Percentiles rank a stretch among this genome's conserved stretches.
phyloP scores from a whole-genome alignment of 441 rosid species.

The Erodium moschatum region DNA sequence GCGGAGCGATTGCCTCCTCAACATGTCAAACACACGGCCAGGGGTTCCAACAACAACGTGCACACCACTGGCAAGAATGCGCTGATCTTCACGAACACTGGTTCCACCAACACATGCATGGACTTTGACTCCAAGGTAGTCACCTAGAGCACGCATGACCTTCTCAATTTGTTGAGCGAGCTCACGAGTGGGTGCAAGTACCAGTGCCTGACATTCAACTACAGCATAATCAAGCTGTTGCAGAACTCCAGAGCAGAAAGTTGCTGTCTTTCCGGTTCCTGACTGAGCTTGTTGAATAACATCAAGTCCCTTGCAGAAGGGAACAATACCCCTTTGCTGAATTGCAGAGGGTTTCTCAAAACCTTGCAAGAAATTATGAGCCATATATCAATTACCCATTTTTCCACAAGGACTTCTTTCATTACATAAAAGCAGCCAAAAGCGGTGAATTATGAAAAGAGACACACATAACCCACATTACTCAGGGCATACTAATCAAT shows the following conservation, averaged over 20 bases:
- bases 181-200: slow-evolving; percentile 70
- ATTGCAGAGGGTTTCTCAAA: slow-evolving; percentile 82
- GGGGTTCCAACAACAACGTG: slow-evolving; percentile 84
- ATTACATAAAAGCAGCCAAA: too few relatives aligned
- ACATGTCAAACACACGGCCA: slow-evolving; percentile 81
- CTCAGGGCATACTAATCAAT: too few relatives aligned
- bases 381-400: too few relatives aligned
- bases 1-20: slow-evolving; percentile 63
- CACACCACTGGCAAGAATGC: slow-evolving; percentile 63
- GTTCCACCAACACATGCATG: slow-evolving; percentile 90
- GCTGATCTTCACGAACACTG: slow-evolving; percentile 65
- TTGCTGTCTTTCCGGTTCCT: slow-evolving; percentile 76
- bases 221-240: slow-evolving; percentile 57
- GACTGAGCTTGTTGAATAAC: slow-evolving; percentile 43
- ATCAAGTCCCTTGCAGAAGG: slow-evolving; percentile 54
- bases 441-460: too few relatives aligned
- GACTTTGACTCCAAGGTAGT: slow-evolving; percentile 69
- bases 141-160: slow-evolving; percentile 83
- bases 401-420: too few relatives aligned
- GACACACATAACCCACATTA: too few relatives aligned
- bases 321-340: slow-evolving; percentile 86
- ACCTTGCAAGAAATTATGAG: slow-evolving; percentile 22
- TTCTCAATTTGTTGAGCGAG: slow-evolving; percentile 79
- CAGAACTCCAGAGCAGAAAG: slow-evolving; percentile 72
- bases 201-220: slow-evolving; percentile 67